Base-by-base conservation (phyloP, 164 flowering plant species). In the Echeveria elegans region DNA sequence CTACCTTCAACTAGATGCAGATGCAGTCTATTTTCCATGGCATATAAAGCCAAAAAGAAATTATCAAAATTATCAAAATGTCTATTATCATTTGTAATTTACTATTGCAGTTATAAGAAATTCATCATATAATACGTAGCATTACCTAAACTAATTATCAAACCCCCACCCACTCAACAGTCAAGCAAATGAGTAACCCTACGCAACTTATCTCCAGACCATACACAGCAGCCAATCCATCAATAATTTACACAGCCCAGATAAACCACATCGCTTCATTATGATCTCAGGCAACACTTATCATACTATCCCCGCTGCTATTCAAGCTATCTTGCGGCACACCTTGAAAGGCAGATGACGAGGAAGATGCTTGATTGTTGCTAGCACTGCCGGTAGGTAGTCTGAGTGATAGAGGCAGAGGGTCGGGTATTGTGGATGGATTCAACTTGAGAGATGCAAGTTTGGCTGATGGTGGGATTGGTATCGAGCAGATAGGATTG, bases 211-310 rank as follows among this genome's bases (percentile, higher is more conserved):
- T 21, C 8, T 6, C 58, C 23, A 0, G 24, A n/a, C 24, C 60
- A 24, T 7, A 6, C 1, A 26, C 60, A 53, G 15, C 60, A 53
- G 3, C 32, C 32, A 28, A 56, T 52, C 61, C 61, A 56, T 56
- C 61, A 56, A 56, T 56, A 28, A 26, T 56, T 56, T 28, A 56
- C 61, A 56, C 32, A 26, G 32, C 59, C 30, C 18, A 9, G 59
- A 53, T 24, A 6, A 38, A 38, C 41, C 1, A 38, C 41, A 38
- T 8, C 12, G 12, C 6, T 38, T 53, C 28, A 50, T 19, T 23
- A 23, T 24, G 29, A 53, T 72, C 38, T 82, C 79, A 88, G 30
- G 88, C 88, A 67, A 88, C 89, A 73, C 83, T 82, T 64, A 88
- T 82, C 11, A 85, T 85, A 74, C 77, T 82, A n/a, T 88, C 85